Base-by-base conservation (phyloP, 2,329 filamentous ascomycete genomes). In the Harringtonia aguacate region DNA sequence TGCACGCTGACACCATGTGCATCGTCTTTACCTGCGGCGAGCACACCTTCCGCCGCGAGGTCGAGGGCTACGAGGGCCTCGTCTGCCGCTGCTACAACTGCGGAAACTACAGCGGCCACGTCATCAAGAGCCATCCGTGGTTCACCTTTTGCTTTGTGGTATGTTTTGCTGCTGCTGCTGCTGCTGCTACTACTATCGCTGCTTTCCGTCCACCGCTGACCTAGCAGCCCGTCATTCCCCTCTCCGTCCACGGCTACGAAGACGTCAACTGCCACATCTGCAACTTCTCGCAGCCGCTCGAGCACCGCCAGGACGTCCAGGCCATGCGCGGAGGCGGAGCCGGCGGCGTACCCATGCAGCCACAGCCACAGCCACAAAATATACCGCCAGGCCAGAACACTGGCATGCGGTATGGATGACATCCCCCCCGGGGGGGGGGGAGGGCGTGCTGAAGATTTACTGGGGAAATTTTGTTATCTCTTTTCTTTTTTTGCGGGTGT, bases 101-200 rank as follows among this genome's bases (percentile, higher is more conserved):
- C 60, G 77, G 78, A 42, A 82, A 82, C 66, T 77, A 73, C 61
- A 67, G 70, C 3, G 78, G 68, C 14, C 67, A 66, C 48, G 77
- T 81, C 46, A 67, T 78, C 55, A 81, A 81, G 60, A 72, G 70
- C 46, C 70, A 80, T 47, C 77, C 78, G 35, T 87, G 82, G 80
- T 88, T 88, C 56, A 88, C 84, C 6, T 79, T 88, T 56, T 88
- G 84, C 69, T 87, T 84, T 62, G 63, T 87, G 43, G 77, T 80
- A 62, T 55, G 73, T 65, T 10, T 24, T 39, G 35, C 9, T 9
- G 4, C 7, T 31, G 15, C 27, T 18, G 9, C 33, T 47, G 27
- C 55, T 28, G 9, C 41, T 13, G 33, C 33, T n/a, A n/a, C 31
- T 33, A n/a, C 17, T n/a, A 27, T 7, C 12, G 21, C 8, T 10